These are phyloP conservation scores for Neopestalotiopsis sp. DNA, from an alignment of 2,329 filamentous ascomycete genomes.

Conservation along the genomic window DNA sequence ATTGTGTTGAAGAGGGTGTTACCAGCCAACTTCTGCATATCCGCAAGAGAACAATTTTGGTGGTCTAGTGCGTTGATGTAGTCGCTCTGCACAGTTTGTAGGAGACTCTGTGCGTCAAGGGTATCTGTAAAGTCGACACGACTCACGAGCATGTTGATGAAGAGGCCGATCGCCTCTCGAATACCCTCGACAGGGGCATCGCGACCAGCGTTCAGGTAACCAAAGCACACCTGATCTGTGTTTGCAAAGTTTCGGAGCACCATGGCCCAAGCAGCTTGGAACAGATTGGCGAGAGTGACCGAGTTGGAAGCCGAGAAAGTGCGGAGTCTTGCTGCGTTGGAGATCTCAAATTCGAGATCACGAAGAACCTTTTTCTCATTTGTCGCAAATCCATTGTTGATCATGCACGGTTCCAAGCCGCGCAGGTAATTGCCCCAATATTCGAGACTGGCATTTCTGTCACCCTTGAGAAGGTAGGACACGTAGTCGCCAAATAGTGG, in stretches of 20 bases:
- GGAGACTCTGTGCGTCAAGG: conserved; percentile 40
- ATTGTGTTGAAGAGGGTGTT: conserved; percentile 17
- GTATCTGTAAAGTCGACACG: conserved; percentile 44
- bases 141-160: conserved; percentile 61
- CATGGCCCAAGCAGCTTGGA: conserved; percentile 13
- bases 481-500: conserved; percentile 27
- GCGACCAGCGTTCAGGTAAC: conserved; percentile 57
- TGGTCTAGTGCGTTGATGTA: conserved; percentile 51
- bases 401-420: conserved; percentile 33
- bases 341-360: conserved; percentile 26
- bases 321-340: conserved; percentile 24
- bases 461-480: conserved; percentile 25
- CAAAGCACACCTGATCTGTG: conserved; percentile 10
- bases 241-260: conserved; percentile 12
- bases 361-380: conserved; percentile 10
- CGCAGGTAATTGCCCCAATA: conserved; percentile 34
- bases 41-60: conserved; percentile 54
- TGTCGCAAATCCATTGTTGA: conserved; percentile 21
- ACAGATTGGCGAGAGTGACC: conserved; percentile 35
- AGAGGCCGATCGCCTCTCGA: conserved; percentile 52
- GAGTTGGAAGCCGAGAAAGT: conserved; percentile 43
- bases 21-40: conserved; percentile 41
- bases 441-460: conserved; percentile 23
- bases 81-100: conserved; percentile 49
- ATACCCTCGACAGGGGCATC: conserved; percentile 55